A percentile compares a stretch with the other conserved stretches of the same genome.
Evolutionary conservation across 768 basidiomycete species (phyloP).

Genomic region (Tricholoma bakamatsutake): DNA sequence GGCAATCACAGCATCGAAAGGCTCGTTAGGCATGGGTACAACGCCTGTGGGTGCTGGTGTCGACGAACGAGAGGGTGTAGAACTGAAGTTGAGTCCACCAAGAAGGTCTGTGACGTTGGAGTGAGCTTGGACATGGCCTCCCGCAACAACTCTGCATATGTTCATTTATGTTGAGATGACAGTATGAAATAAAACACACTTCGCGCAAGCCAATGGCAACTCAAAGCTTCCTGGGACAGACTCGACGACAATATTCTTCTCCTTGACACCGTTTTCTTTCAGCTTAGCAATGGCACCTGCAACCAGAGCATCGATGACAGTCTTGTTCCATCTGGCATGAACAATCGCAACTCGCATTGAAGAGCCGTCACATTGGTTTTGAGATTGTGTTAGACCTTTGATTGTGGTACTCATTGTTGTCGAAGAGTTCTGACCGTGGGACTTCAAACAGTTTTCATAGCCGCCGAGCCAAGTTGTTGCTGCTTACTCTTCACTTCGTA

Average conservation of each 20-base stretch:
- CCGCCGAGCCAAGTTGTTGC: no score
- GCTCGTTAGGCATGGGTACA: conserved; percentile 40
- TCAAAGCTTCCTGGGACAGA: conserved; percentile 95
- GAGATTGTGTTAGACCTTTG: conserved; percentile 69
- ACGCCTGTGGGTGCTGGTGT: conserved; percentile 42
- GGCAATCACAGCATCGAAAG: conserved; percentile 95
- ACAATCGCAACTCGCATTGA: conserved; percentile 84
- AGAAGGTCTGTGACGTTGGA: conserved; percentile 80
- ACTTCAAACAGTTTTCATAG: neutral
- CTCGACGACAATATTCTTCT: conserved; percentile 84
- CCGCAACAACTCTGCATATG: conserved; percentile 71
- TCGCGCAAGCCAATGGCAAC: conserved; percentile 81
- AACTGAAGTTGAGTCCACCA: conserved; percentile 49
- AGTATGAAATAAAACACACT: conserved; percentile 42
- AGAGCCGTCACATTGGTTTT: conserved; percentile 70
- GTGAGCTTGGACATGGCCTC: conserved; percentile 75
- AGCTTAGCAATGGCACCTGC: conserved; percentile 75
- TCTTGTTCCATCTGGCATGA: conserved; percentile 93
- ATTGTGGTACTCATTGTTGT: conserved; percentile 53
- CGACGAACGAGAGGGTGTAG: conserved; percentile 40
- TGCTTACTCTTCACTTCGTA: no score
- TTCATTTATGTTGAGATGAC: conserved; percentile 7
- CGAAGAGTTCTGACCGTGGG: conserved; percentile 23
- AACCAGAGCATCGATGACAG: conserved; percentile 81
- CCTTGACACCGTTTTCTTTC: conserved; percentile 80